Evolutionary conservation across 768 basidiomycete genomes (phyloP).

Genomic region (Guyanaporus albipodus): DNA sequence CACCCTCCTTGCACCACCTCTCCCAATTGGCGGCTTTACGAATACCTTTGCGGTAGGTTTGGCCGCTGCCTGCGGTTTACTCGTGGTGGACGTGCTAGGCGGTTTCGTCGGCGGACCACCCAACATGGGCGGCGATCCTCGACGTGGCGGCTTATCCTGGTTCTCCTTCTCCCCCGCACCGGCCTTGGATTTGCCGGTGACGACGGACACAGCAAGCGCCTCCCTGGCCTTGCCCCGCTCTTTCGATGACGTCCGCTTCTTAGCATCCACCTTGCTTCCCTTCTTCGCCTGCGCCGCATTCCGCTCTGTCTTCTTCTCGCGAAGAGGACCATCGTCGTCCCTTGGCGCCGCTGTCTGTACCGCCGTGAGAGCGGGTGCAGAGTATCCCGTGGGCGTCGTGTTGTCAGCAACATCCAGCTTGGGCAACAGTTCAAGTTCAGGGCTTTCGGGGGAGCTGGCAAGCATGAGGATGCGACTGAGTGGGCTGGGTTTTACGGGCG

Average conservation of each 20-base stretch:
- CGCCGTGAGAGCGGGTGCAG: conserved; percentile 6
- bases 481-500: conserved; percentile 76
- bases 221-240: conserved; percentile 41
- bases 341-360: conserved; percentile 20
- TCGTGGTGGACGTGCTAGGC: conserved; percentile 1
- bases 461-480: conserved; percentile 77
- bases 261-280: conserved; percentile 13
- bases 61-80: conserved; percentile 9
- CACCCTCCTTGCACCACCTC: conserved; percentile 59
- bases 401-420: conserved; percentile 17
- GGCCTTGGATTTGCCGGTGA: conserved; percentile 28
- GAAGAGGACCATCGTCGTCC: conserved; percentile 51
- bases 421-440: conserved; percentile 15
- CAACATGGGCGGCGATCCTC: conserved; percentile 22
- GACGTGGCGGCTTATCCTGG: conserved; percentile 32
- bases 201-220: conserved; percentile 11
- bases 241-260: conserved; percentile 33
- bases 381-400: conserved; percentile 24
- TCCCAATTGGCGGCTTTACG: conserved; percentile 34
- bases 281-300: conserved; percentile 21
- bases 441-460: conserved; percentile 52
- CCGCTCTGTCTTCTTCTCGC: conserved; percentile 45
- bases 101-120: conserved; percentile 20
- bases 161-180: conserved; percentile 35
- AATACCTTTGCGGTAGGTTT: conserved; percentile 14